Conservation (phyloP, 176 grass and related monocot genomes). For the Aegilops tauschii region DNA sequence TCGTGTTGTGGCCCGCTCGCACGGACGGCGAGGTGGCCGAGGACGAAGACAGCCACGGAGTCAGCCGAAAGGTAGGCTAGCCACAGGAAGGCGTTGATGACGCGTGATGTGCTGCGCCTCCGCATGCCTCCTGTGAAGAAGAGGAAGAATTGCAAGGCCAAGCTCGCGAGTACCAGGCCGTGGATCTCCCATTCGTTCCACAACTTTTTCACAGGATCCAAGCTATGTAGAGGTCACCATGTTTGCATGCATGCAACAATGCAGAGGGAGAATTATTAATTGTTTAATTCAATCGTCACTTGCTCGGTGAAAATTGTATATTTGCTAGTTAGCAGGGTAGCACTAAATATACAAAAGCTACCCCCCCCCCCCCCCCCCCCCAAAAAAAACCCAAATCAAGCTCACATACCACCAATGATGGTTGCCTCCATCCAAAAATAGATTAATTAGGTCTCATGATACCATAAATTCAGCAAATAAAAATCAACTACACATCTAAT, state of each 20-base stretch:
- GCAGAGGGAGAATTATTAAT: not conserved
- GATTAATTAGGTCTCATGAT: too few species aligned
- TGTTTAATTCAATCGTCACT: not conserved
- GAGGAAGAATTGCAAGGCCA: constrained; percentile 24
- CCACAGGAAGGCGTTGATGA: not conserved
- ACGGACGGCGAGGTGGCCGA: not conserved
- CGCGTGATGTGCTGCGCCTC: not conserved
- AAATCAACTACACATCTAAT: too few species aligned
- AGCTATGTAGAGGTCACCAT: not conserved
- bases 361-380: too few species aligned
- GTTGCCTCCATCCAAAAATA: too few species aligned
- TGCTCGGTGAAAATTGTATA: not conserved
- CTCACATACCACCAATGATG: too few species aligned
- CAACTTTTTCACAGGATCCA: not conserved
- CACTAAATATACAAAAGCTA: too few species aligned
- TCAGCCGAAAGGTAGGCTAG: not conserved
- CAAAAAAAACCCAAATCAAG: too few species aligned
- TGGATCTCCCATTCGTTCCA: constrained; percentile 20
- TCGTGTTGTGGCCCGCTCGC: not conserved
- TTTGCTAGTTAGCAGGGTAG: not conserved
- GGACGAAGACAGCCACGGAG: constrained; percentile 21
- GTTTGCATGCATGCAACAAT: not conserved
- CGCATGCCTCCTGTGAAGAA: constrained; percentile 16
- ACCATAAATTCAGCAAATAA: too few species aligned
- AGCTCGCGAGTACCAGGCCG: not conserved